Base-by-base conservation (phyloP, 2,329 filamentous ascomycete genomes). In the Colletotrichum kahawae region DNA sequence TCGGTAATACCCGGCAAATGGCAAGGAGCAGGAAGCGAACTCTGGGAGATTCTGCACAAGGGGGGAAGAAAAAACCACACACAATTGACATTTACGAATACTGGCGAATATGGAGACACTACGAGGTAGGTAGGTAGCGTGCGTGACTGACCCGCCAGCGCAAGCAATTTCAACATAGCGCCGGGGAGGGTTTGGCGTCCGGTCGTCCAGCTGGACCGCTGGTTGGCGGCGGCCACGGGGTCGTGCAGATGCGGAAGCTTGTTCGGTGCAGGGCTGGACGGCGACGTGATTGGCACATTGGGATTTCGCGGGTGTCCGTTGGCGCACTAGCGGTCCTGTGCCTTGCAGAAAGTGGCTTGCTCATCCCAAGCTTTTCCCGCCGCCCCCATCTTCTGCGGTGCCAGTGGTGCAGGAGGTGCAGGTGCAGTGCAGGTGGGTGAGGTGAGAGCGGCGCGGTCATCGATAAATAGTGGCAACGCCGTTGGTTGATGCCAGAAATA, bases 1-100 rank as follows among this genome's bases (percentile, higher is more conserved):
- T 72, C 63, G 56, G 69, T 64, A 75, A 75, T 72, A 72, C 63
- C 69, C 57, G 34, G 43, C 34, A 67, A 72, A 67, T 64, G 51
- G 51, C 13, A 34, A 24, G 18, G n/a, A 68, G 34, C 36, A 56
- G 27, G 21, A 18, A 62, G 62, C 24, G 14, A 56, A 27, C 27
- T 57, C n/a, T 57, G 21, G 21, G 54, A 27, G 54, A 27, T 16
- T 27, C 12, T 21, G 43, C 43, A 48, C 43, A 21, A 63, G 48
- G 38, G 38, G 18, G 24, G 18, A 34, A 54, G 18, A 57, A 12
- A 31, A 29, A 31, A 18, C 24, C 16, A 18, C 56, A 31, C 54
- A 31, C 27, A 31, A 48, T 31, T 10, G 7, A 59, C 24, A 18
- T 31, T 60, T 3, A 24, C 24, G 24, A 24, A 24, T 24, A 60